Conservation (phyloP, 1,139 yeast genomes). For the Diutina pseudorugosa region DNA sequence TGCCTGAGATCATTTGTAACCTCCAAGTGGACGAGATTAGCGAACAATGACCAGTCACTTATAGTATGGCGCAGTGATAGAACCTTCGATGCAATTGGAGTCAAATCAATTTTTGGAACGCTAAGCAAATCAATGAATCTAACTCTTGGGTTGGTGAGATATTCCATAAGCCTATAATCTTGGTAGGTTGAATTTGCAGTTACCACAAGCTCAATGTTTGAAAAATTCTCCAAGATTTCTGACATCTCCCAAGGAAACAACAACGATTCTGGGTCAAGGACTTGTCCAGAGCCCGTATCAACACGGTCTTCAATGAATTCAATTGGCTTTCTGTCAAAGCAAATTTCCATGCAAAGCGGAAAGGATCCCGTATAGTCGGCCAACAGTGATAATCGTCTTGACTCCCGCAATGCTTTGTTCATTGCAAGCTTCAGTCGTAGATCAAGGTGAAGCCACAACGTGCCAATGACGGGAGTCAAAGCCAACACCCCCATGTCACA, state of each 20-base stretch:
- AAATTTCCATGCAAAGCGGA: background rate
- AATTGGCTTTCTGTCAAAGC: background rate
- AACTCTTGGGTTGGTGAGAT: background rate
- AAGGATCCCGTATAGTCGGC: background rate
- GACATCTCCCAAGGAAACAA: background rate
- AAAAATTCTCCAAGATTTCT: background rate
- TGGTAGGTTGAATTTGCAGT: background rate
- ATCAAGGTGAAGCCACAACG: background rate
- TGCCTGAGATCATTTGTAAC: background rate
- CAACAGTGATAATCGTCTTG: background rate
- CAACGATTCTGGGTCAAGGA: background rate
- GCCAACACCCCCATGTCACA: background rate
- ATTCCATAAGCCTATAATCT: background rate
- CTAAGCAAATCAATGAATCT: too few relatives aligned
- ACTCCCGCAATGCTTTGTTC: background rate
- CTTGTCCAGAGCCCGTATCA: background rate
- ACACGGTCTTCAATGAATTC: background rate
- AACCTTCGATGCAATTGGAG: background rate
- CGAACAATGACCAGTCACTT: background rate
- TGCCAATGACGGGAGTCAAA: background rate
- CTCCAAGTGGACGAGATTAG: background rate
- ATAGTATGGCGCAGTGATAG: background rate
- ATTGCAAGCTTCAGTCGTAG: background rate
- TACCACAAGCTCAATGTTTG: background rate
- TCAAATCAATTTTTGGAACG: background rate